Conservation (phyloP, 2,329 filamentous ascomycete genomes). For the Periconia sp. region DNA sequence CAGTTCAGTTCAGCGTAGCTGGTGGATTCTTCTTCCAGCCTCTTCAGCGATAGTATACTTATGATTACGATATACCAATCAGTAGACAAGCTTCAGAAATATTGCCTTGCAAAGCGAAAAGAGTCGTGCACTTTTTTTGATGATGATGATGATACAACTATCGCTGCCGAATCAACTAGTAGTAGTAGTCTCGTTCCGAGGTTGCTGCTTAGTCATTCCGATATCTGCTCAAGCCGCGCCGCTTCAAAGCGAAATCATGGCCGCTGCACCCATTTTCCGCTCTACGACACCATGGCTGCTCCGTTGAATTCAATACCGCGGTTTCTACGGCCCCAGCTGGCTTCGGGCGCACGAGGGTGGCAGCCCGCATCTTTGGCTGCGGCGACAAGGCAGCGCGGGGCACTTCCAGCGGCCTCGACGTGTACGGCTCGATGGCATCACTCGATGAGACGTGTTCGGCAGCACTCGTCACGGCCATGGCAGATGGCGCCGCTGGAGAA, state of each 20-base stretch:
- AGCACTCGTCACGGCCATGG: conserved; percentile 8
- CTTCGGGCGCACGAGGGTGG: conserved; percentile 38
- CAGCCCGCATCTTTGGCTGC: conserved; percentile 23
- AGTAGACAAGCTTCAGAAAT: too few species aligned
- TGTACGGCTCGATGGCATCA: conserved; percentile 13
- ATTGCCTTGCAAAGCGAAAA: too few species aligned
- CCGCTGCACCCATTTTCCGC: conserved; percentile 4
- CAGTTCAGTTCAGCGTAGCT: too few species aligned
- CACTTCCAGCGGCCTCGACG: conserved; percentile 19
- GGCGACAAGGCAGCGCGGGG: conserved; percentile 22
- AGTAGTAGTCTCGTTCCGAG: too few species aligned
- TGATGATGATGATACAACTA: too few species aligned
- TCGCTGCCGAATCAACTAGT: too few species aligned
- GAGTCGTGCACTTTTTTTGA: too few species aligned
- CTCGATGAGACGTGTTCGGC: conserved; percentile 15
- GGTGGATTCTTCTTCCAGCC: too few species aligned
- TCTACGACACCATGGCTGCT: conserved; percentile 34
- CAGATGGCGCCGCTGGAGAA: conserved; percentile 6
- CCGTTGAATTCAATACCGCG: conserved; percentile 41
- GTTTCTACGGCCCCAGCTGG: conserved; percentile 45
- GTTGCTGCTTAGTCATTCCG: conserved; percentile 6
- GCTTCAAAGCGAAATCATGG: background rate
- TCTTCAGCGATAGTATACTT: too few species aligned
- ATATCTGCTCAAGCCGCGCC: conserved; percentile 3
- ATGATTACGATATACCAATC: too few species aligned